Conservation (phyloP, 2,329 filamentous ascomycete genomes). For the Graphiopsis chlorocephala region DNA sequence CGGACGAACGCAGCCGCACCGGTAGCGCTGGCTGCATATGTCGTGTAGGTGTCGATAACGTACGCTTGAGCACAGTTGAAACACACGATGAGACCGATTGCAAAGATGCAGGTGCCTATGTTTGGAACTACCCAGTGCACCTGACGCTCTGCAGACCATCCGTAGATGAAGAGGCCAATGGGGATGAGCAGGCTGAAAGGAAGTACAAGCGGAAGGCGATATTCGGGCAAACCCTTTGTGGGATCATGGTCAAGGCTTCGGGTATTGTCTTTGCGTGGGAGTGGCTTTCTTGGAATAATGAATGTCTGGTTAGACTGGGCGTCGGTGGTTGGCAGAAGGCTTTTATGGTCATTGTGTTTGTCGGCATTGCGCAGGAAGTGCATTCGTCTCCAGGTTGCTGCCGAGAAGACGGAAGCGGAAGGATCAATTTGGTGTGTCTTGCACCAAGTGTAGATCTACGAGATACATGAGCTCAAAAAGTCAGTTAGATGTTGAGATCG, state of each 20-base stretch:
- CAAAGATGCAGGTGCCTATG: conserved; percentile 24
- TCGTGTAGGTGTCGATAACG: conserved; percentile 47
- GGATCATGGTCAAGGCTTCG: conserved; percentile 32
- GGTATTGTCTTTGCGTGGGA: conserved; percentile 14
- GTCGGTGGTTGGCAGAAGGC: not conserved
- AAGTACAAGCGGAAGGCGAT: conserved; percentile 50
- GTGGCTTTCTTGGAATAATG: not conserved
- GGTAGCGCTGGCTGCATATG: conserved; percentile 48
- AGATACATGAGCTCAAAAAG: not conserved
- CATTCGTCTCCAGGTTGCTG: conserved; percentile 17
- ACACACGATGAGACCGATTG: conserved; percentile 24
- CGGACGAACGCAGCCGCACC: conserved; percentile 48
- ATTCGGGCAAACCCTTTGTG: conserved; percentile 32
- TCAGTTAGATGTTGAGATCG: not conserved
- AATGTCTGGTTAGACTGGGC: not conserved
- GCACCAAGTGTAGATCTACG: conserved; percentile 21
- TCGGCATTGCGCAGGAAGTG: not conserved
- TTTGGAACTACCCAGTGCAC: conserved; percentile 29
- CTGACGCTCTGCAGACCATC: conserved; percentile 23
- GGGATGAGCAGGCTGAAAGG: conserved; percentile 34
- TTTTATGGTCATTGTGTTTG: not conserved
- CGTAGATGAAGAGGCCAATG: conserved; percentile 28
- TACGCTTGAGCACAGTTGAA: conserved; percentile 35
- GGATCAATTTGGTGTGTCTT: conserved; percentile 23
- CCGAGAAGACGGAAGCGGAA: conserved; percentile 19